Evolutionary conservation across 139 green algal genomes (phyloP), one percentile per base, ranked within the genome.

Genomic region (Picochlorum sp.): DNA sequence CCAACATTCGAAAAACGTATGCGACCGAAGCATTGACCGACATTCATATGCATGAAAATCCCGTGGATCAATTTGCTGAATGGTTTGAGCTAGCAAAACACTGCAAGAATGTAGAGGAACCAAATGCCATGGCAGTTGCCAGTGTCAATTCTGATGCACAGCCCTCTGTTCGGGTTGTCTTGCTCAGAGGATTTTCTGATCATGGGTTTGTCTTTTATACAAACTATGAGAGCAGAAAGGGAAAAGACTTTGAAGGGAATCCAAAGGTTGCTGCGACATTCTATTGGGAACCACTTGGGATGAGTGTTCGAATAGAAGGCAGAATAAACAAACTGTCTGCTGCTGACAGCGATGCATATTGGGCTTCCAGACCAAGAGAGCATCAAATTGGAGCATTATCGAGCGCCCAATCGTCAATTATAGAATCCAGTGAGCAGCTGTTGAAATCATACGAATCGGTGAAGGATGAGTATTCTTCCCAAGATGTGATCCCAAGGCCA

Each of bases 201-300:
- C 55, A 76, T 1, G 90, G 90, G 1, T 95, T 97, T 65, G 73
- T 85, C 1, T 97, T 91, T 62, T 96, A 88, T 74, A 95, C 88
- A 24, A 97, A 96, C 74, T 96, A 93, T 76, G 67, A 75, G 63
- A 82, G 66, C 24, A 11, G 63, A 18, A 86, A 88, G 73, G 81
- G 70, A 6, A 23, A 56, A 5, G 79, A 96, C 54, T 73, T 96
- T 24, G 23, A 41, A 6, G 49, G 44, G 9, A 81, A 62, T 14
- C 26, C 65, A 4, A n/a, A 59, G 2, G 23, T 30, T 18, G 86
- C 86, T 9, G 82, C 83, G 1, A 73, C 65, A 49, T 84, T 96
- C 21, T 96, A 79, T 57, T 97, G 87, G 89, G 87, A 95, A 69
- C 66, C 71, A 23, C 62, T 95, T 67, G 82, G 95, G 66, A 76